A percentile compares a stretch with the other conserved stretches of the same genome.
phyloP scores from a whole-genome alignment of 164 flowering plant genomes.

The Annona squamosa region DNA sequence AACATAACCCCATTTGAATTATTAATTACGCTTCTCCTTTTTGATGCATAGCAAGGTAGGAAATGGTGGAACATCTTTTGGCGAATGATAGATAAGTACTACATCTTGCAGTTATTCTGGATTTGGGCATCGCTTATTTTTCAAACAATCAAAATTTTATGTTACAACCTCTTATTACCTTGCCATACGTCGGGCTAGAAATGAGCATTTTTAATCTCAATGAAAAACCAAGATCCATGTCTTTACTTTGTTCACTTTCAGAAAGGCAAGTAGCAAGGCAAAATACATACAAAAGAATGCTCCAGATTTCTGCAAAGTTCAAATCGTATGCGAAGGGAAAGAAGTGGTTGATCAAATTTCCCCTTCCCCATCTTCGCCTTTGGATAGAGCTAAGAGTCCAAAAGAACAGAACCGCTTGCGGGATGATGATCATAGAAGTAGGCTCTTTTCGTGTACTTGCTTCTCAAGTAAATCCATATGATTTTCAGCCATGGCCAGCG shows the following conservation, averaged over 20 bases:
- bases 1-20: neutral
- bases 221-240: neutral
- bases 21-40: neutral
- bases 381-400: neutral
- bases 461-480: neutral
- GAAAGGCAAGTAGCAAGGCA: slow-evolving; percentile 9
- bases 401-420: neutral
- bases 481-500: no score
- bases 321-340: slow-evolving; percentile 7
- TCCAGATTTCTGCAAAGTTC: slow-evolving; percentile 7
- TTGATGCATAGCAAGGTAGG: neutral
- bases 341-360: neutral
- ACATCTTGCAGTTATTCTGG: no score
- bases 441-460: neutral
- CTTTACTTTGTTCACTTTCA: neutral
- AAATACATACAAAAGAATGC: slow-evolving; percentile 4
- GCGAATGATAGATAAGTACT: neutral
- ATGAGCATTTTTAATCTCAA: no score
- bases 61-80: neutral
- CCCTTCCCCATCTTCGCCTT: neutral
- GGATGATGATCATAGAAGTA: neutral
- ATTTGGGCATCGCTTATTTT: neutral
- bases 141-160: neutral
- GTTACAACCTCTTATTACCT: no score
- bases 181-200: no score